A percentile compares a stretch with the other conserved stretches of the same genome.
phyloP scores from a whole-genome alignment of 371 early-diverging fungal genomes.

The Choanephora cucurbitarum region DNA sequence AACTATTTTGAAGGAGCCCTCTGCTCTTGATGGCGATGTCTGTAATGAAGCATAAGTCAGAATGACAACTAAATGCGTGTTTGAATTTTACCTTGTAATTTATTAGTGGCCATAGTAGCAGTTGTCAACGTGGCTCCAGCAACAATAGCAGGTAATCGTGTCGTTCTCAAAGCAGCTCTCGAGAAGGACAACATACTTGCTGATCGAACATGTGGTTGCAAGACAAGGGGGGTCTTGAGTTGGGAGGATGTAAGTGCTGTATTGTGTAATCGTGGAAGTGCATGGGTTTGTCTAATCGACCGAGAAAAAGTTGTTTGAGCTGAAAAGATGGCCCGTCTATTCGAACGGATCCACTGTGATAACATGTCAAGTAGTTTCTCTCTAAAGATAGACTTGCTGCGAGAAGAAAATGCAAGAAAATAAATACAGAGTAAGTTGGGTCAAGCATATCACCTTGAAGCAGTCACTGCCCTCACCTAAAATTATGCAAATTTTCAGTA shows the following conservation, averaged over 20 bases:
- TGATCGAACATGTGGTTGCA: constrained; percentile 33
- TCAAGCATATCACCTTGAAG: too few relatives aligned
- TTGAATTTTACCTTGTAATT: constrained; percentile 40
- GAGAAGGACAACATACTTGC: constrained; percentile 35
- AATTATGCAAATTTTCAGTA: too few relatives aligned
- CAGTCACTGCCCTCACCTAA: too few relatives aligned
- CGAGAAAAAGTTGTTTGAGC: neutral
- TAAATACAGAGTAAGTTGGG: too few relatives aligned
- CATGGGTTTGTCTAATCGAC: neutral
- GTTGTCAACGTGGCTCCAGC: constrained; percentile 48
- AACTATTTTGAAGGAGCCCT: constrained; percentile 25
- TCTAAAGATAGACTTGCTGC: too few relatives aligned
- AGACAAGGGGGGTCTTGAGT: constrained; percentile 28
- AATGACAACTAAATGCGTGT: neutral
- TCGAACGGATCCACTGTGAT: neutral
- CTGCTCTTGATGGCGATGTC: constrained; percentile 41
- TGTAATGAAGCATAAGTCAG: constrained; percentile 9
- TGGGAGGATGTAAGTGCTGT: constrained; percentile 31
- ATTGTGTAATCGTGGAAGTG: constrained; percentile 18
- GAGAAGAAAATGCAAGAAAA: too few relatives aligned
- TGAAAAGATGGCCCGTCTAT: neutral
- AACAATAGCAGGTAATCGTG: constrained; percentile 36
- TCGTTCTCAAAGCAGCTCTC: constrained; percentile 29
- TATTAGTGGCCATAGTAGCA: constrained; percentile 45
- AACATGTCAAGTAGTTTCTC: neutral